phyloP scores from a whole-genome alignment of 768 basidiomycete genomes.

The Steccherinum ochraceum region DNA sequence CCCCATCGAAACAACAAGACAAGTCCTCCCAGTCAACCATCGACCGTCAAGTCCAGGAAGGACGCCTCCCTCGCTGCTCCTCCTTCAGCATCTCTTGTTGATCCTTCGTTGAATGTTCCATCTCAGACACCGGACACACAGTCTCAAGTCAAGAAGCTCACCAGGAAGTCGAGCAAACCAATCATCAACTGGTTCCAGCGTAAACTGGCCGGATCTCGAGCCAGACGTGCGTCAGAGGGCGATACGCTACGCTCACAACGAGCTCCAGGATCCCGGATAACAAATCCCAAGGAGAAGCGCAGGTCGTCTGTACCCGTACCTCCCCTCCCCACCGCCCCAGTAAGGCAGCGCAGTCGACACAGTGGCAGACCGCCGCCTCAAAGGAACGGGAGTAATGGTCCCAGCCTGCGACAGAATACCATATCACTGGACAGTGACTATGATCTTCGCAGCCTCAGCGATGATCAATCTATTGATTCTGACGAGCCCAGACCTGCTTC shows the following conservation, averaged over 20 bases:
- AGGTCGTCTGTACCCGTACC: conserved; percentile 18
- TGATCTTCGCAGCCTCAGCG: conserved; percentile 28
- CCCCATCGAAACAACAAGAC: conserved; percentile 1
- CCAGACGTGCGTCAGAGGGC: conserved; percentile 41
- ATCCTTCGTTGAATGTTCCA: background rate
- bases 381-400: conserved; percentile 8
- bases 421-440: conserved; percentile 59
- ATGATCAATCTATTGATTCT: conserved; percentile 32
- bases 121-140: conserved; percentile 1
- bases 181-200: conserved; percentile 89
- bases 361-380: conserved; percentile 14
- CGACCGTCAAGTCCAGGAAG: conserved; percentile 19
- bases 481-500: conserved; percentile 54
- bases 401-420: conserved; percentile 27
- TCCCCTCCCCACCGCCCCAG: conserved; percentile 14
- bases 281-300: conserved; percentile 19
- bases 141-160: conserved; percentile 52
- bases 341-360: conserved; percentile 14
- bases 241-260: conserved; percentile 11
- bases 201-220: conserved; percentile 67
- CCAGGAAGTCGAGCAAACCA: conserved; percentile 72
- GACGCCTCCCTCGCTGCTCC: conserved; percentile 5
- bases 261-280: conserved; percentile 7
- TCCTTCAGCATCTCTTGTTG: conserved; percentile 4
- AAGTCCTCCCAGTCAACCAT: conserved; percentile 4